A percentile compares a stretch with the other conserved stretches of the same genome.
Conservation (phyloP, 2,329 filamentous ascomycete genomes). For the Mollisia scopiformis region DNA sequence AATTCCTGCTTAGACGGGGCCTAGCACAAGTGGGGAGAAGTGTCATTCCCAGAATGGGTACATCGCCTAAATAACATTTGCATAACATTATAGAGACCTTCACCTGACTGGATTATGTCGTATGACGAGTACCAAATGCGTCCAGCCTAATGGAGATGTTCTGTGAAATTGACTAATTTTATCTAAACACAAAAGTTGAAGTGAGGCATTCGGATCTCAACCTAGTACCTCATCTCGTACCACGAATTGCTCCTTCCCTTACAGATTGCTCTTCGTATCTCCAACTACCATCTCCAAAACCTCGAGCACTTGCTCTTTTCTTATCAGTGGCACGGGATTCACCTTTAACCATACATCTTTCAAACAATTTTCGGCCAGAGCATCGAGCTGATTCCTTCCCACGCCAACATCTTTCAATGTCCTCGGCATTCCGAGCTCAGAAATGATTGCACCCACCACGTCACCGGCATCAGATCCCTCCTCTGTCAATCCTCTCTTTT, state of each 20-base stretch:
- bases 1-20: too few species aligned
- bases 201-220: neutral
- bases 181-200: too few species aligned
- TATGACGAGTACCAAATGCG: too few species aligned
- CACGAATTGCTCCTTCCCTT: too few species aligned
- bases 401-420: constrained; percentile 53
- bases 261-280: constrained; percentile 5
- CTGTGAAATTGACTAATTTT: too few species aligned
- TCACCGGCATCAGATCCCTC: constrained; percentile 49
- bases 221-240: neutral
- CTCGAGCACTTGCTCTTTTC: constrained; percentile 19
- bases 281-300: constrained; percentile 43
- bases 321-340: constrained; percentile 45
- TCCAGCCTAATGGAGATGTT: too few species aligned
- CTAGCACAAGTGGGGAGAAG: too few species aligned
- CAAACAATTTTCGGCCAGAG: constrained; percentile 50
- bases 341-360: constrained; percentile 51
- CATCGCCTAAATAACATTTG: too few species aligned
- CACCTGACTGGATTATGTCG: too few species aligned
- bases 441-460: constrained; percentile 51
- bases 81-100: too few species aligned
- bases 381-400: constrained; percentile 48
- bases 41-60: too few species aligned
- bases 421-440: constrained; percentile 53
- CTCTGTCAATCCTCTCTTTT: neutral